These are phyloP conservation scores for Hyaloscypha hepaticicola DNA, from an alignment of 495 filamentous ascomycete genomes.

Conservation along the genomic window DNA sequence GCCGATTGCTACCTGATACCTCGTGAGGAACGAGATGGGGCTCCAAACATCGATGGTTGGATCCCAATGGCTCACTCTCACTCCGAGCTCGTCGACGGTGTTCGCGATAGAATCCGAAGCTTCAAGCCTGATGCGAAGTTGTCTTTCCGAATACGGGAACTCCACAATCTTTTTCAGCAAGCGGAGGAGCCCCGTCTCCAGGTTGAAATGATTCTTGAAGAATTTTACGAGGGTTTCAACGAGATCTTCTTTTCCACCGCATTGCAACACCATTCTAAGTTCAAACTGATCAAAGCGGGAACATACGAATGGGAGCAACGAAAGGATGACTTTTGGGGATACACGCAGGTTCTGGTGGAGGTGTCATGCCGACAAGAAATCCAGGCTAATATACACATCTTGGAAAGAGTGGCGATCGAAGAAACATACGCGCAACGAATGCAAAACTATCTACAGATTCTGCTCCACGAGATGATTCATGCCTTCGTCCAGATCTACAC, in stretches of 20 bases:
- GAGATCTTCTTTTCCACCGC: not conserved
- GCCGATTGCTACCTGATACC: no score
- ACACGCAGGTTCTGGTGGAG: no score
- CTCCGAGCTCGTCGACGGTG: not conserved
- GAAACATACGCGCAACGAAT: not conserved
- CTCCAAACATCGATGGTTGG: not conserved
- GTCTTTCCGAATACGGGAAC: not conserved
- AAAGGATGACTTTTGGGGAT: no score
- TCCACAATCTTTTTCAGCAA: not conserved
- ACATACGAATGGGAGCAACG: no score
- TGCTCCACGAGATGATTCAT: constrained; percentile 5
- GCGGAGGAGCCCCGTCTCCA: not conserved
- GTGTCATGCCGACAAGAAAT: no score
- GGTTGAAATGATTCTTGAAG: not conserved
- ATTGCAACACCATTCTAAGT: not conserved
- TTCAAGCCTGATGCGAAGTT: not conserved
- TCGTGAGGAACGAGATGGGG: not conserved
- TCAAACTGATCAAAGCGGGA: not conserved
- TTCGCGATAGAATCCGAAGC: not conserved
- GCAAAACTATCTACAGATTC: not conserved
- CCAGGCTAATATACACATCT: not conserved
- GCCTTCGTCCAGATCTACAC: constrained; percentile 1
- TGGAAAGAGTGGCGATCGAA: not conserved
- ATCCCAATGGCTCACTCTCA: not conserved
- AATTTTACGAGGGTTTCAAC: not conserved